phyloP scores from a whole-genome alignment of 1,284 basidiomycete genomes.

The Sporisorium graminicola region DNA sequence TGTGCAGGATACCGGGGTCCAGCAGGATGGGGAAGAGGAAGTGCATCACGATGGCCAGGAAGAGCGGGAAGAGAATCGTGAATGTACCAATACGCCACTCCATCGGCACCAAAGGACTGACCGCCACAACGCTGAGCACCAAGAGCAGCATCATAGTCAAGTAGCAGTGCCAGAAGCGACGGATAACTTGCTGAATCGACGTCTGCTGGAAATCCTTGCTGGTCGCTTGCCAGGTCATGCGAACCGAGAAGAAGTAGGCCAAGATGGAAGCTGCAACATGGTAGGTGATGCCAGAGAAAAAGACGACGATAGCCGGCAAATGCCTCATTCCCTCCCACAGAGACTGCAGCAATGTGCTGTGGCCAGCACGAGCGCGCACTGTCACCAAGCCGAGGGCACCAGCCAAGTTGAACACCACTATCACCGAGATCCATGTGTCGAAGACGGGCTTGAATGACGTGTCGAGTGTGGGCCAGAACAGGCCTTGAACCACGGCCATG shows the following conservation, averaged over 20 bases:
- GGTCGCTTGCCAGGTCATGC: constrained; percentile 77
- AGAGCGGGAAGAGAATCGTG: constrained; percentile 3
- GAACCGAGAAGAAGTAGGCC: constrained; percentile 75
- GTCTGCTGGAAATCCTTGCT: constrained; percentile 40
- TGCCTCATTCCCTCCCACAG: constrained; percentile 75
- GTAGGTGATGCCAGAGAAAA: constrained; percentile 38
- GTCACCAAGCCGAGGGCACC: constrained; percentile 80
- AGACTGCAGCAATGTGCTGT: constrained; percentile 72
- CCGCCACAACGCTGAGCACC: constrained; percentile 51
- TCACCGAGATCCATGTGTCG: constrained; percentile 81
- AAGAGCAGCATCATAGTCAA: constrained; percentile 76
- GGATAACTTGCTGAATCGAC: constrained; percentile 74
- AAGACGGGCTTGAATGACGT: constrained; percentile 74
- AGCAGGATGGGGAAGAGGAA: constrained; percentile 49
- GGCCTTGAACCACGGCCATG: constrained; percentile 81
- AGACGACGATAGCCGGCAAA: constrained; percentile 76
- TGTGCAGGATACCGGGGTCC: constrained; percentile 39
- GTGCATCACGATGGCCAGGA: constrained; percentile 8
- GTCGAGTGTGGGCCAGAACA: constrained; percentile 77
- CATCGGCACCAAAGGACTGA: constrained; percentile 73
- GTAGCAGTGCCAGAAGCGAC: constrained; percentile 74
- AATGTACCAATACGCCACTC: constrained; percentile 73
- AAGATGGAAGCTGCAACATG: constrained; percentile 80
- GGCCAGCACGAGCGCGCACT: constrained; percentile 80
- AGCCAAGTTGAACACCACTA: constrained; percentile 80